Percentiles rank a stretch among this genome's conserved stretches.
These are phyloP conservation scores for Cornus controversa DNA, from an alignment of 148 eudicot genomes.

Conservation along the genomic window DNA sequence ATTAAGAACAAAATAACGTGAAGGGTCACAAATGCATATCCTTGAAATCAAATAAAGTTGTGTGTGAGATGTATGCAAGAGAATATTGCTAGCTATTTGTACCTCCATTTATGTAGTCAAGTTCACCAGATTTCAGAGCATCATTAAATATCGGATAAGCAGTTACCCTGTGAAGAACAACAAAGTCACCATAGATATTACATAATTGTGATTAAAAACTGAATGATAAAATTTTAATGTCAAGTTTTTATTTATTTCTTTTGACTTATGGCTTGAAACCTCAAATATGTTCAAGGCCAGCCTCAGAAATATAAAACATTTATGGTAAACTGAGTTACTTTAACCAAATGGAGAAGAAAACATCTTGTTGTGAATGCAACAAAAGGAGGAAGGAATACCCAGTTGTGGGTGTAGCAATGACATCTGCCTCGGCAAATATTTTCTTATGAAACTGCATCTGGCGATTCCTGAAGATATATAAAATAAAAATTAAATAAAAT, in stretches of 20 bases:
- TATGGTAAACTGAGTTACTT: too few species aligned
- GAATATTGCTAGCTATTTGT: not conserved
- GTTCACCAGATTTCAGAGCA: constrained; percentile 71
- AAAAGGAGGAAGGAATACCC: constrained; percentile 41
- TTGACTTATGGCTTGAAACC: not conserved
- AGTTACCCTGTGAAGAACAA: constrained; percentile 55
- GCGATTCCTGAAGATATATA: constrained; percentile 44
- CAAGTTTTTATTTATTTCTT: not conserved
- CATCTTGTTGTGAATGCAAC: not conserved
- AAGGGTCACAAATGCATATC: not conserved
- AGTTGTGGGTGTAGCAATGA: constrained; percentile 82
- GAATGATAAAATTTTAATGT: not conserved
- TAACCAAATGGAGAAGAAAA: too few species aligned
- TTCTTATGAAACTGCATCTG: constrained; percentile 67
- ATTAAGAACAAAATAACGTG: not conserved
- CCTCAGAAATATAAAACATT: too few species aligned
- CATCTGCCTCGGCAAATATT: constrained; percentile 73
- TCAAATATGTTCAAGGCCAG: too few species aligned
- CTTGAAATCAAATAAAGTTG: not conserved
- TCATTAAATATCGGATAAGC: constrained; percentile 69
- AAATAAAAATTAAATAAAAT: not conserved
- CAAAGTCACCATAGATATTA: not conserved
- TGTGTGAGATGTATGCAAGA: not conserved
- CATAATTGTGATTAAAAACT: not conserved
- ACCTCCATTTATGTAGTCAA: constrained; percentile 95